Evolutionary conservation across 805 yeast species (phyloP), one percentile per base, ranked within the genome.

Genomic region (Metschnikowia arizonensis): DNA sequence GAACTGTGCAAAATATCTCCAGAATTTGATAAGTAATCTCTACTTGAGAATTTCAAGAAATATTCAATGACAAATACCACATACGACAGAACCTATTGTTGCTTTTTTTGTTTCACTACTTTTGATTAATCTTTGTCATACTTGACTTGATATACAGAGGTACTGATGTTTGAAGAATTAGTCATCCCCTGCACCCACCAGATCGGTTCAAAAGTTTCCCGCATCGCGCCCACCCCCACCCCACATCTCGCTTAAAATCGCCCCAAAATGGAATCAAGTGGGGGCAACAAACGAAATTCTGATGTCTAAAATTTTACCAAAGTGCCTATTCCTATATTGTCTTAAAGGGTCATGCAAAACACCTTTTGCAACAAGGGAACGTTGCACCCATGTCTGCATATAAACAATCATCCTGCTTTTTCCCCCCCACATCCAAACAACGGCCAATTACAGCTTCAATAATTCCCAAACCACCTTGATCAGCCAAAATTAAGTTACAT

Each of bases 211-310:
- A 19, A 2, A 24, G 14, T 34, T 23, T 29, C 38, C 38, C 38
- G 23, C 38, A 24, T 34, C 29, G 38, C 38, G 38, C 14, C 38
- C 38, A 28, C 38, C 38, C 38, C 38, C 38, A 23, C 38, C 38
- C 38, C 38, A 34, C 38, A 14, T 34, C 28, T 34, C 38, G 14
- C 29, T 34, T n/a, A 28, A 28, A 12, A n/a, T 28, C 26, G 10
- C 26, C 26, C 26, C 26, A 24, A 24, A 6, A 24, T 6, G 26
- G 6, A 19, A 5, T 21, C 6, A 6, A 6, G 24, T 21, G 24
- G 24, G 6, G 24, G 24, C 24, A 21, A 6, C 24, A 21, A 5
- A 6, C 6, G 6, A 21, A 21, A 21, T 21, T 6, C 6, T 4
- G 24, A 6, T 21, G 24, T 5, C 24, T 21, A 33, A 6, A 12